Base-by-base conservation (phyloP, 177 flowering plant species). In the Vitis hybrid region DNA sequence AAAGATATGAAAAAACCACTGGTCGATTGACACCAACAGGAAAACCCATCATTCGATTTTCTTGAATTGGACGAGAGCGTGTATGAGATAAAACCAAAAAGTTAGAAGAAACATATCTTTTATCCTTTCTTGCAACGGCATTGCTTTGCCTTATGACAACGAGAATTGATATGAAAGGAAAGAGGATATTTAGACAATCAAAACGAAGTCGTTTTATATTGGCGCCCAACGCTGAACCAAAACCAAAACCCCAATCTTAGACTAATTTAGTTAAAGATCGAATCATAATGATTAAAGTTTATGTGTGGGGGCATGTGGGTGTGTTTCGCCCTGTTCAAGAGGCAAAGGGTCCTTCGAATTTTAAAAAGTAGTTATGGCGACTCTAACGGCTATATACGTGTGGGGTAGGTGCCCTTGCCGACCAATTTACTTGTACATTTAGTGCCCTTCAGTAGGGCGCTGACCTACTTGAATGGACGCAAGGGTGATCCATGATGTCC, bases 341-440 rank as follows among this genome's bases (percentile, higher is more conserved):
- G 30, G 30, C 30, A 26, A 26, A 26, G 48, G 48, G 9, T 4
- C 15, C 14, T 18, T 48, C 7, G 39, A 56, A 34, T 23, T 72
- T 72, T 61, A 56, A 60, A 72, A 66, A 23, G 70, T 48, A 23
- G 75, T 67, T 71, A 45, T 54, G 51, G 60, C 52, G 30, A 34
- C 12, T 70, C 1, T 18, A 70, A 70, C 72, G 72, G 72, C 66
- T 70, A 62, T 4, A 62, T 15, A 6, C 3, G 30, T 11, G 64
- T 32, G 21, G 64, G 51, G 11, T 9, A 48, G 7, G 15, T 14
- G 62, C 8, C 17, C 17, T 34, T 0, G 64, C 8, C 64, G 64
- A 62, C 64, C 64, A 62, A 8, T 32, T 32, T 15, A 60, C 8
- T 60, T 32, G 15, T 39, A 6, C 0, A 39, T 6, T 39, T 0